Evolutionary conservation across 2,329 filamentous ascomycete genomes (phyloP).

Genomic region (Colletotrichum tanaceti): DNA sequence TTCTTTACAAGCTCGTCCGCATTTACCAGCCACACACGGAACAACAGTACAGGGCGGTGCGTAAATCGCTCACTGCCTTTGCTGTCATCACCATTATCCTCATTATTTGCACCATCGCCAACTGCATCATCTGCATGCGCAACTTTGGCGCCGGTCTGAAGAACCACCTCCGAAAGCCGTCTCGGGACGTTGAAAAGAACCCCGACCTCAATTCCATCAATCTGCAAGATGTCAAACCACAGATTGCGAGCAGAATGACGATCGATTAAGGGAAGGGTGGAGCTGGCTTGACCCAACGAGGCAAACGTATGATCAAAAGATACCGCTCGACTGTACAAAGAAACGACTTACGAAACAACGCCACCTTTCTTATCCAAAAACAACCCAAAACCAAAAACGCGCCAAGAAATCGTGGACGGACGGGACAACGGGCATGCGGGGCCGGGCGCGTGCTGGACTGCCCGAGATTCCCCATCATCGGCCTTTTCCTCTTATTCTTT

Average conservation of each 20-base stretch:
- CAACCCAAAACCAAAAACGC: background rate
- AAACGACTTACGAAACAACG: constrained; percentile 42
- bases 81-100: constrained; percentile 91
- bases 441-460: constrained; percentile 40
- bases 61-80: constrained; percentile 90
- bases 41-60: constrained; percentile 78
- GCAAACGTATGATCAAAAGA: constrained; percentile 38
- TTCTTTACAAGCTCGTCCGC: constrained; percentile 96
- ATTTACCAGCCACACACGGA: constrained; percentile 80
- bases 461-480: constrained; percentile 41
- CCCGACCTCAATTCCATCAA: constrained; percentile 67
- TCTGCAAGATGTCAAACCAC: constrained; percentile 67
- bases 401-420: constrained; percentile 30
- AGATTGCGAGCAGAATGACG: constrained; percentile 68
- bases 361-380: constrained; percentile 33
- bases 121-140: constrained; percentile 85
- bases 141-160: constrained; percentile 95
- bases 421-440: constrained; percentile 34
- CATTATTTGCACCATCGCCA: constrained; percentile 87
- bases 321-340: constrained; percentile 41
- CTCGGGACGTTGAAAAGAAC: constrained; percentile 63
- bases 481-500: constrained; percentile 38
- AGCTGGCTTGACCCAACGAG: constrained; percentile 35
- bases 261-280: constrained; percentile 61
- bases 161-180: constrained; percentile 76